Conservation (phyloP, 257 asterid species). For the Rehmannia glutinosa region DNA sequence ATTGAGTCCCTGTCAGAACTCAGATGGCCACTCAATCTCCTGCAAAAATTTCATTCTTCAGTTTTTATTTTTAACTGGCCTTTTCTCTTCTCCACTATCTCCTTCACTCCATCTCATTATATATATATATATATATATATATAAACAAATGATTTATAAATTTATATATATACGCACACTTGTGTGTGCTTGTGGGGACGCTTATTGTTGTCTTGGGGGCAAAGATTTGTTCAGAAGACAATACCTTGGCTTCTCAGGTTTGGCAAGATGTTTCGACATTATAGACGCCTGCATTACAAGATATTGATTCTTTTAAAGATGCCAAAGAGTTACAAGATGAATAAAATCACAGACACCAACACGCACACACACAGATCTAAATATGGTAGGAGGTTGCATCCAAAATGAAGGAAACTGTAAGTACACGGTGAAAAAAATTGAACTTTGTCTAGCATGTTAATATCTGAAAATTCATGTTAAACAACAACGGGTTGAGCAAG, state of each 20-base stretch:
- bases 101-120: background rate
- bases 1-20: slow-evolving; percentile 47
- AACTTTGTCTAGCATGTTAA: too few species aligned
- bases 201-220: background rate
- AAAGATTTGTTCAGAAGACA: background rate
- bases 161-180: too few species aligned
- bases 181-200: background rate
- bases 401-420: too few species aligned
- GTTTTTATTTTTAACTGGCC: background rate
- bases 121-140: background rate
- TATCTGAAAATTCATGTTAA: too few species aligned
- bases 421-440: too few species aligned
- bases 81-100: background rate
- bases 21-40: slow-evolving; percentile 69
- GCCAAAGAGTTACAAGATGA: background rate
- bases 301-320: background rate
- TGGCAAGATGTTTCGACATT: slow-evolving; percentile 68
- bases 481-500: too few species aligned
- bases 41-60: slow-evolving; percentile 23
- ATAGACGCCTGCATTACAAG: slow-evolving; percentile 63
- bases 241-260: slow-evolving; percentile 78
- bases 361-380: too few species aligned
- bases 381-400: too few species aligned
- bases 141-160: background rate
- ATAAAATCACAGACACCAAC: background rate